phyloP scores from a whole-genome alignment of 768 basidiomycete genomes.

The Russula virescens region DNA sequence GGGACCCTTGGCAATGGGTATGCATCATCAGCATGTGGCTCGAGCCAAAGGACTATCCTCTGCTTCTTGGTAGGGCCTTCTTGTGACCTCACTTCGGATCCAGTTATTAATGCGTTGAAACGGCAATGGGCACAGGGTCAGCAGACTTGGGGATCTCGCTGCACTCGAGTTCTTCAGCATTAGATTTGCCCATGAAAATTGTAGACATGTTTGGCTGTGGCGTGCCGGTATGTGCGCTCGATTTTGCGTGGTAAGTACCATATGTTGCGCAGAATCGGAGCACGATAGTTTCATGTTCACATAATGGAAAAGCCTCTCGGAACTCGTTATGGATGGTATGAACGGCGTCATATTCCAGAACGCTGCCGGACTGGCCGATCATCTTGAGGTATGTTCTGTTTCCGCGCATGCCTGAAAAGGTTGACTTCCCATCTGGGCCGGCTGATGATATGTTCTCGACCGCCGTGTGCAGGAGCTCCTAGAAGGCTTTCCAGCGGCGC shows the following conservation, averaged over 20 bases:
- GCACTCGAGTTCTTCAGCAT: constrained; percentile 82
- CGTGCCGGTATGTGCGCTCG: constrained; percentile 85
- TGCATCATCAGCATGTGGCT: constrained; percentile 82
- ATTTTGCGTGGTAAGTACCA: constrained; percentile 70
- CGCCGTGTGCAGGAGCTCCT: constrained; percentile 14
- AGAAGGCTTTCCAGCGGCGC: constrained; percentile 14
- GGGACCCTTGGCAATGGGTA: constrained; percentile 61
- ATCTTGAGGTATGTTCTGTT: constrained; percentile 52
- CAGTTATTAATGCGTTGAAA: background rate
- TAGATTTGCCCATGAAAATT: constrained; percentile 98
- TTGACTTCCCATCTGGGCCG: background rate
- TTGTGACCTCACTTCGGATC: background rate
- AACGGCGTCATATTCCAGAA: constrained; percentile 80
- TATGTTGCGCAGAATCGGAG: background rate
- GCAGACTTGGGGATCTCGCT: constrained; percentile 90
- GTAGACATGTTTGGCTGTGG: constrained; percentile 99
- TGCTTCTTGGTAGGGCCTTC: constrained; percentile 57
- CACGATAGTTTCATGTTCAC: background rate
- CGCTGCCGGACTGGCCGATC: constrained; percentile 60
- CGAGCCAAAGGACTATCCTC: constrained; percentile 84
- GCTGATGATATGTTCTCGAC: background rate
- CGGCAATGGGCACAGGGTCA: constrained; percentile 47
- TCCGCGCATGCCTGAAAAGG: constrained; percentile 1
- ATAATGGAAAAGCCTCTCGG: constrained; percentile 53
- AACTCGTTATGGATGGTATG: constrained; percentile 77